Evolutionary conservation across 495 filamentous ascomycete species (phyloP).

Genomic region (Monascus purpureus): DNA sequence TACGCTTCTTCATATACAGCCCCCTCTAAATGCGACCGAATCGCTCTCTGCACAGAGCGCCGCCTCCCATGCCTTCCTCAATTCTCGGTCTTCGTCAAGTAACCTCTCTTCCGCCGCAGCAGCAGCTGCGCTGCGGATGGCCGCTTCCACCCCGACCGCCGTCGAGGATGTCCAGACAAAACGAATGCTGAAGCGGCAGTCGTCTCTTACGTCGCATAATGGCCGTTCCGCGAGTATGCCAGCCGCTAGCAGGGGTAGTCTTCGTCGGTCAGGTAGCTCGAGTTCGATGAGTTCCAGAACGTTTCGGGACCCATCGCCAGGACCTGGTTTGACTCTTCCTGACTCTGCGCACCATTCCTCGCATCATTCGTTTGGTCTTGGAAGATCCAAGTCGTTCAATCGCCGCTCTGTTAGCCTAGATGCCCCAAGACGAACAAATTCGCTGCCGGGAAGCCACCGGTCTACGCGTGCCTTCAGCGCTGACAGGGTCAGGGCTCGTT

Average conservation of each 20-base stretch:
- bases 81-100: constrained; percentile 44
- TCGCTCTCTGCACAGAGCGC: constrained; percentile 59
- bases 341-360: constrained; percentile 61
- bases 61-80: constrained; percentile 67
- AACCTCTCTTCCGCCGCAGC: constrained; percentile 73
- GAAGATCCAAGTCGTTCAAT: constrained; percentile 13
- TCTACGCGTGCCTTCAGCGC: constrained; percentile 29
- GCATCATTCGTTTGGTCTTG: no score
- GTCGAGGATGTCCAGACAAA: constrained; percentile 78
- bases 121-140: constrained; percentile 65
- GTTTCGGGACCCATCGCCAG: constrained; percentile 58
- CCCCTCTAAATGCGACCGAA: constrained; percentile 46
- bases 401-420: constrained; percentile 42
- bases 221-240: constrained; percentile 28
- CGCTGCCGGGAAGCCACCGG: constrained; percentile 26
- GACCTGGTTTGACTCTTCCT: constrained; percentile 31
- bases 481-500: constrained; percentile 22
- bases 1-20: no score
- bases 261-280: constrained; percentile 53
- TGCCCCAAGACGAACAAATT: constrained; percentile 32
- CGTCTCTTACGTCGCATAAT: constrained; percentile 52
- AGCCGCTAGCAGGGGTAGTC: constrained; percentile 24
- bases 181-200: constrained; percentile 59
- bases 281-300: constrained; percentile 77
- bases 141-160: constrained; percentile 57